phyloP scores from a whole-genome alignment of 805 yeast genomes.

The Hanseniaspora meyeri region DNA sequence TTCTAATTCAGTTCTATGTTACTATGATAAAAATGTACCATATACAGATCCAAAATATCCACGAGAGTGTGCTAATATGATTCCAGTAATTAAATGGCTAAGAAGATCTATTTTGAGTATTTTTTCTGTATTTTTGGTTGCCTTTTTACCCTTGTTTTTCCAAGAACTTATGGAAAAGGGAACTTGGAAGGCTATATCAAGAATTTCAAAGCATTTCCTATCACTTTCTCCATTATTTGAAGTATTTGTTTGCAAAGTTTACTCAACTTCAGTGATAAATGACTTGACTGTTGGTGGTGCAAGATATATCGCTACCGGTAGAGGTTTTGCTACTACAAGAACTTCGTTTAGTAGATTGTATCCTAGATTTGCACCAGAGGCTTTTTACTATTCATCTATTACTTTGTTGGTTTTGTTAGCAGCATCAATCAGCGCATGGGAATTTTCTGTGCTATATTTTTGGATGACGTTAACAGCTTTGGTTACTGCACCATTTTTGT shows the following conservation, averaged over 20 bases:
- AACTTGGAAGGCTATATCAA: slow-evolving; percentile 56
- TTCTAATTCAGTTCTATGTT: slow-evolving; percentile 57
- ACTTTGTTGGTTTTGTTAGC: slow-evolving; percentile 57
- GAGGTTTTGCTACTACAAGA: slow-evolving; percentile 77
- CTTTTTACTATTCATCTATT: slow-evolving; percentile 75
- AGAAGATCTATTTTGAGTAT: slow-evolving; percentile 70
- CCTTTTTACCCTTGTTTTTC: slow-evolving; percentile 64
- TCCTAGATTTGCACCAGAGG: slow-evolving; percentile 68
- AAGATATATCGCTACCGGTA: slow-evolving; percentile 72
- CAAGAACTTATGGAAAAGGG: slow-evolving; percentile 79
- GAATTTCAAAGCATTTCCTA: slow-evolving; percentile 55
- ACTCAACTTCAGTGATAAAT: slow-evolving; percentile 55
- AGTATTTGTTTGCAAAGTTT: slow-evolving; percentile 70
- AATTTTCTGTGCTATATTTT: slow-evolving; percentile 88
- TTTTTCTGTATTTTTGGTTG: slow-evolving; percentile 69
- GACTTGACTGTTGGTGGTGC: slow-evolving; percentile 79
- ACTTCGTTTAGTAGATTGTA: slow-evolving; percentile 62
- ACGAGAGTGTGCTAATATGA: slow-evolving; percentile 58
- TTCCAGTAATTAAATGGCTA: slow-evolving; percentile 69
- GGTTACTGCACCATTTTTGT: slow-evolving; percentile 82
- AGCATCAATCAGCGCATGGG: slow-evolving; percentile 75
- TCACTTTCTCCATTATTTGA: slow-evolving; percentile 73
- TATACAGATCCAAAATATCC: slow-evolving; percentile 56
- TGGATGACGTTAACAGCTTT: slow-evolving; percentile 90
- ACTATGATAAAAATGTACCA: slow-evolving; percentile 52